Evolutionary conservation across 495 filamentous ascomycete genomes (phyloP).

Genomic region (Aspergillus nanangensis): DNA sequence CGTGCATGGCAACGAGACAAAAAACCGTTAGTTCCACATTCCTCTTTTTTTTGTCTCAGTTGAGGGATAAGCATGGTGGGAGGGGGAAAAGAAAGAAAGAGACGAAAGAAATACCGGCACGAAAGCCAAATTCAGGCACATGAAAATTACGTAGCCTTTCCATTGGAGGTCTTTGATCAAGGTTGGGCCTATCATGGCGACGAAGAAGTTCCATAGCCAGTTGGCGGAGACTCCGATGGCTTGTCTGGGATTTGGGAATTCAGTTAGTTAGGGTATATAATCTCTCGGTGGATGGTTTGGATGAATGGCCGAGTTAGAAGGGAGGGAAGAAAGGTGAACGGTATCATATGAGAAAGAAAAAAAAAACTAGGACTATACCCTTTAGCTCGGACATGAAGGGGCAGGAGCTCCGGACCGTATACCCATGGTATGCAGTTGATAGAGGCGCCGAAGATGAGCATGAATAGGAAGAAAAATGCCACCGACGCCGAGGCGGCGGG

Average conservation of each 20-base stretch:
- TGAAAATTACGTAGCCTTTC: slow-evolving; percentile 59
- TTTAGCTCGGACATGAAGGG: slow-evolving; percentile 36
- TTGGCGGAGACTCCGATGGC: slow-evolving; percentile 30
- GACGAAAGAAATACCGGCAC: slow-evolving; percentile 22
- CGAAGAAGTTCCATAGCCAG: slow-evolving; percentile 51
- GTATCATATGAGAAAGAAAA: background rate
- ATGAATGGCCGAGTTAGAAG: background rate
- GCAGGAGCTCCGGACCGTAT: slow-evolving; percentile 42
- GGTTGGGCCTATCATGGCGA: slow-evolving; percentile 55
- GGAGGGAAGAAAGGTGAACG: background rate
- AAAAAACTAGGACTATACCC: slow-evolving; percentile 20
- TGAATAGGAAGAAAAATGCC: slow-evolving; percentile 47
- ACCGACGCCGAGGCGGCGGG: slow-evolving; percentile 32
- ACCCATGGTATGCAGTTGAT: slow-evolving; percentile 48
- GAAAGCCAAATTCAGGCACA: slow-evolving; percentile 48
- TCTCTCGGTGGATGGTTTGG: background rate
- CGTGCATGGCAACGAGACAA: too few species aligned
- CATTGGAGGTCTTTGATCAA: slow-evolving; percentile 49
- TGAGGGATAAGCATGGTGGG: background rate
- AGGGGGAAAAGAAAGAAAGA: background rate
- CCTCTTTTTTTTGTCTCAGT: too few species aligned
- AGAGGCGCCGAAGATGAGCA: slow-evolving; percentile 46
- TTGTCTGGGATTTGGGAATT: slow-evolving; percentile 14
- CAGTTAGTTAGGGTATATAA: background rate
- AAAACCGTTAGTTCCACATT: too few species aligned